Base-by-base conservation (phyloP, 495 filamentous ascomycete species). In the Podospora fimiseda region DNA sequence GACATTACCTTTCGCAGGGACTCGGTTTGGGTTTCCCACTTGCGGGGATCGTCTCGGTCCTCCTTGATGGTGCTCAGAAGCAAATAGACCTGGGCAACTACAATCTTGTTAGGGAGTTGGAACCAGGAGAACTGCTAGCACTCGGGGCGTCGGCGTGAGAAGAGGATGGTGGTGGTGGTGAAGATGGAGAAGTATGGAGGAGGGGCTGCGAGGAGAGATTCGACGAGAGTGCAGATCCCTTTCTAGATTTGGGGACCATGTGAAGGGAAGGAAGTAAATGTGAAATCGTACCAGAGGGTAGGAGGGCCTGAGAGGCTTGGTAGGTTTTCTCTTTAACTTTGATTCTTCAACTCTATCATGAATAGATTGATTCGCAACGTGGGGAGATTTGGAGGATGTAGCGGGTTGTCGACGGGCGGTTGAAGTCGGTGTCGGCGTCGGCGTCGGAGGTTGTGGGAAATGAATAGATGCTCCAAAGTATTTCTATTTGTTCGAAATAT, bases 21-120 rank as follows among this genome's bases (percentile, higher is more conserved):
- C 63, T 93, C 90, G 59, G 84, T 84, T 72, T 94, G 90, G 37
- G 81, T 78, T 64, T 97, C 90, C 88, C 90, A 96, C 89, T 94
- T 96, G 58, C 84, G 79, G 67, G 86, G 85, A 51, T 82, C 80
- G 70, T 92, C 88, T 69, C 89, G 90, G 62, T 85, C 82, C 70
- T 96, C 91, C 63, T 89, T 95, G 64, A 96, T 87, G 21, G 88
- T 88, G 74, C 90, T 92, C 53, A 99, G 80, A 33, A 97, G 80
- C 52, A 99, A 78, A 71, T 91, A 94, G 51, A 97, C 83, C 76
- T 99, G 94, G 51, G 92, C 90, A 60, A 94, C 85, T 52, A 89
- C 89, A 67, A 99, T 92, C 66, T 90, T 39, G 88, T 79, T 51
- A 89, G 72, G 60, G 75, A 76, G 56, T 59, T 88, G 52, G 81